phyloP scores from a whole-genome alignment of 108 stramenopile species.

The Cyclotella distinguenda region DNA sequence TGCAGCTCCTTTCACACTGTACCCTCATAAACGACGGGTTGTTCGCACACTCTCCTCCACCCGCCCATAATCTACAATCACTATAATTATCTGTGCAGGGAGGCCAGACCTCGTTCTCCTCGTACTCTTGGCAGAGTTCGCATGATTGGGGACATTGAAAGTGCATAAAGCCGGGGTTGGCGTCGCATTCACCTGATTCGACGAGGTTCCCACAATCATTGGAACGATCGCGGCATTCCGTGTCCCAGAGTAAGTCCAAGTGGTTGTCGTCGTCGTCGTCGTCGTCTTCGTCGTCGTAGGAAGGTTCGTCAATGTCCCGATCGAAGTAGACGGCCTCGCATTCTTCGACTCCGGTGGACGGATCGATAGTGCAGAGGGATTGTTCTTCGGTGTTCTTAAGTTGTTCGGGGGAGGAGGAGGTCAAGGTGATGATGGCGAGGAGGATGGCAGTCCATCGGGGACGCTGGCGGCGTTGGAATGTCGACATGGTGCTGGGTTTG shows the following conservation, averaged over 20 bases:
- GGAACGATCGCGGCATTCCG: constrained; percentile 19
- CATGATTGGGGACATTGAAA: constrained; percentile 10
- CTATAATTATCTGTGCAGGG: constrained; percentile 24
- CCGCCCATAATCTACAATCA: constrained; percentile 27
- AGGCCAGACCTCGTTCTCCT: not conserved
- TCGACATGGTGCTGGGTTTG: too few relatives aligned
- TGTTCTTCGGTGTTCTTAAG: not conserved
- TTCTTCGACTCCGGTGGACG: constrained; percentile 2
- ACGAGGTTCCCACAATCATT: constrained; percentile 37
- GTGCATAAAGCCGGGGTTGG: constrained; percentile 50
- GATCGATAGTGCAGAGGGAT: constrained; percentile 7
- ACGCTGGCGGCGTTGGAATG: too few relatives aligned
- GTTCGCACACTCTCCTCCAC: constrained; percentile 27
- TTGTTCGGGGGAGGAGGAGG: not conserved
- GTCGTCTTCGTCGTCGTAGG: not conserved
- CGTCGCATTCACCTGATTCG: constrained; percentile 35
- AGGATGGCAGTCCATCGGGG: not conserved
- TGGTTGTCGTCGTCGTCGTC: constrained; percentile 2
- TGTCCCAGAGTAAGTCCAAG: not conserved
- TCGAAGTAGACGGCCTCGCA: constrained; percentile 11
- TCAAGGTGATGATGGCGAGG: not conserved
- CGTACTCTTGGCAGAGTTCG: not conserved
- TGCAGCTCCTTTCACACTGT: constrained; percentile 31
- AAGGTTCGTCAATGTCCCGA: not conserved
- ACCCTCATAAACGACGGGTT: constrained; percentile 48